Base-by-base conservation (phyloP, 2,329 filamentous ascomycete species). In the Fusarium tricinctum region DNA sequence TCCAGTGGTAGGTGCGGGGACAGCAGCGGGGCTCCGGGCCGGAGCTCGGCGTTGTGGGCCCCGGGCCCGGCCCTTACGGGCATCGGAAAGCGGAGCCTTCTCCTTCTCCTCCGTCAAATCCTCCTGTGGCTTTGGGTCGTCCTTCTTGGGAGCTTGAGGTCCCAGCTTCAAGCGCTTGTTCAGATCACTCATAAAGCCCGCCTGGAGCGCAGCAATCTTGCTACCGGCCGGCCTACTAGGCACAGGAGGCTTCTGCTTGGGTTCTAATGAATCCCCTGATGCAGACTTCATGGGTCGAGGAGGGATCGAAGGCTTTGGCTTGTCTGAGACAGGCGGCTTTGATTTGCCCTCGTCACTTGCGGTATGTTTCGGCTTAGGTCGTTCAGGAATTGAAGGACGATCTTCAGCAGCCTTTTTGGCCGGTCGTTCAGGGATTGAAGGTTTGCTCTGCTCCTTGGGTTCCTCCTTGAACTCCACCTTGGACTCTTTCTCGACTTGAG, bases 151-250 rank as follows among this genome's bases (percentile, higher is more conserved):
- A 12, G 85, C 88, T 71, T 92, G 90, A n/a, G 94, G 95, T 2
- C 96, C 96, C 35, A 97, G 81, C 75, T 93, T 91, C 28, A 99
- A 84, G 48, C 94, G 91, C 73, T 93, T 94, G 79, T 98, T 97
- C 42, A 99, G 83, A 75, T 98, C 95, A 44, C 90, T 94, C 86
- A 99, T 89, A 79, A 99, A 98, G 5, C 92, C 93, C 38, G 92
- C 92, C 79, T 97, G 94, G 32, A 99, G 83, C 23, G 93, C 92
- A 17, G 94, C 93, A 77, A 99, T 97, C 82, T 98, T 98, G 73
- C 89, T 88, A 12, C 92, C 92, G 43, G 86, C 85, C 3, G 94
- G 92, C 45, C 93, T 89, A 32, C 69, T 78, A 13, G 96, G 94
- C 3, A 98, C 87, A 0, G 89, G 87, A 6, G 96, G 94, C 77